Conservation (phyloP, 1,139 yeast genomes). For the Torulaspora globosa region DNA sequence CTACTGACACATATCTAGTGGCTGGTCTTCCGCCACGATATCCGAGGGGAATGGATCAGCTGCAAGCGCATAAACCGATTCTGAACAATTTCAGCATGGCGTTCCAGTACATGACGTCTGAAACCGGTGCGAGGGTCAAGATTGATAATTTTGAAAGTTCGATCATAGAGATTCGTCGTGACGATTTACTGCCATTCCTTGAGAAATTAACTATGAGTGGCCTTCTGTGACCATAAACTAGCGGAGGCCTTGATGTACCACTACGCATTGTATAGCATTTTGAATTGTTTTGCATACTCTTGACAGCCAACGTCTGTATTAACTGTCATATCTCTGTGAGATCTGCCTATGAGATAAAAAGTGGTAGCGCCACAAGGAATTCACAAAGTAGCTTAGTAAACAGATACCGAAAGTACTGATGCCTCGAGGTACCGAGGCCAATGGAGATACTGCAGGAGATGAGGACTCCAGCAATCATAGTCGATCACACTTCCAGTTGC, state of each 20-base stretch:
- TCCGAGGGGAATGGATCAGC: slow-evolving; percentile 56
- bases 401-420: not conserved
- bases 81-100: slow-evolving; percentile 85
- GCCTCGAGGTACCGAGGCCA: slow-evolving; percentile 1
- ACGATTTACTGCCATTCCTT: slow-evolving; percentile 81
- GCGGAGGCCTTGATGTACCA: not conserved
- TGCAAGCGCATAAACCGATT: slow-evolving; percentile 41
- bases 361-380: slow-evolving; percentile 2
- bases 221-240: slow-evolving; percentile 18
- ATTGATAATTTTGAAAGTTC: slow-evolving; percentile 94
- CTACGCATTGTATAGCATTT: slow-evolving; percentile 1
- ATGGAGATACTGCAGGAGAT: slow-evolving; percentile 1
- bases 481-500: slow-evolving; percentile 25
- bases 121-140: slow-evolving; percentile 82
- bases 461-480: not conserved
- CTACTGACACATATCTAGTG: slow-evolving; percentile 76
- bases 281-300: not conserved
- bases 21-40: slow-evolving; percentile 86
- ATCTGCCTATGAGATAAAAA: not conserved
- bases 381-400: not conserved
- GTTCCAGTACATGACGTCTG: slow-evolving; percentile 77
- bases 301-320: not conserved
- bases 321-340: not conserved
- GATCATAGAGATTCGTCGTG: slow-evolving; percentile 82
- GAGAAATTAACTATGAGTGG: slow-evolving; percentile 66